Evolutionary conservation across 208 protist genomes (phyloP), one percentile per base, ranked within the genome.

Genomic region (Trypanosoma rangeli): DNA sequence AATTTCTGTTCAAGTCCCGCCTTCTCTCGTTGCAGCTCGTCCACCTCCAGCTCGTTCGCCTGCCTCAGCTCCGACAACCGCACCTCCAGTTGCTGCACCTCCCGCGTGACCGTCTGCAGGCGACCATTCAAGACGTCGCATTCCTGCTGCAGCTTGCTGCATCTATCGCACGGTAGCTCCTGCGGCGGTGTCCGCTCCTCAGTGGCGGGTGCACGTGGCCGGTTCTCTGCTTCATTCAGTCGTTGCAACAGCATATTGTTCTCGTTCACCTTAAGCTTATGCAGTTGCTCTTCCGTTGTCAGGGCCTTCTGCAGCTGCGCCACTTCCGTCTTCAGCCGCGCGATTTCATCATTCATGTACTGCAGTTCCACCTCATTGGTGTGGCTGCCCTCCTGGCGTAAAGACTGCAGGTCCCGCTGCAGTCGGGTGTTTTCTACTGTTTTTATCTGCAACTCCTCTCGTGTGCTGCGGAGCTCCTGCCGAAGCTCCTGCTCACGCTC

Each of bases 281-380:
- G 73, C 55, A 93, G 76, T n/a, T 77, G 73, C 68, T 90, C 70
- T 58, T 86, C 74, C 31, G 81, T 76, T 5, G 64, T 68, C n/a
- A 92, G 42, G n/a, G 76, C 44, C 37, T 83, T 61, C 15, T 69
- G 76, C 12, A 86, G 63, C 59, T 75, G 68, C 49, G 57, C 22
- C 50, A 93, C 44, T 53, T 89, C 77, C 13, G 33, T 54, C 16
- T 74, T 65, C 37, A 95, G 74, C n/a, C 61, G 69, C 29, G 67
- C 71, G 12, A 71, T 74, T 57, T 87, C 82, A 1, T 72, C 63
- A 1, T 48, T 74, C 9, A 78, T 49, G 50, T 68, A 66, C n/a
- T 79, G 58, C n/a, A 39, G 44, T 42, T 79, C 64, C 39, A 58
- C 15, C 55, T 73, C 76, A 24, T 28, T 15, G 50, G n/a, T 3